A percentile compares a stretch with the other conserved stretches of the same genome.
Evolutionary conservation across 2,329 filamentous ascomycete species (phyloP).

Genomic region (Zasmidium cellare): DNA sequence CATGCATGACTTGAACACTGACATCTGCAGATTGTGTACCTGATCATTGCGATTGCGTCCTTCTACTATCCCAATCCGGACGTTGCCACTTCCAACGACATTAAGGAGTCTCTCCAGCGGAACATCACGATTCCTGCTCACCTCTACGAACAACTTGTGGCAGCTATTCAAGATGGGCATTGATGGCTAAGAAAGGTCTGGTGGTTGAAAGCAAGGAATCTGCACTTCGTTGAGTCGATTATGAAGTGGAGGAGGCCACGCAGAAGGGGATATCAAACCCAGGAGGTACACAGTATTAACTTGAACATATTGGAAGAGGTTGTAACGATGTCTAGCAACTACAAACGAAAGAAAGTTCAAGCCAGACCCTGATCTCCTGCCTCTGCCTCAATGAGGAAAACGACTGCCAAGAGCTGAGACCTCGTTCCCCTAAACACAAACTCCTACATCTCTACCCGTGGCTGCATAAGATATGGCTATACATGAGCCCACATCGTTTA

Average conservation of each 20-base stretch:
- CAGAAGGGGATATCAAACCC: too few relatives aligned
- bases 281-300: too few relatives aligned
- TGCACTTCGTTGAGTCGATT: too few relatives aligned
- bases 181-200: background rate
- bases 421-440: background rate
- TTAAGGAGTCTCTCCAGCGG: conserved; percentile 10
- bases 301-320: too few relatives aligned
- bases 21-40: conserved; percentile 56
- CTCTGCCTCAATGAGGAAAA: background rate
- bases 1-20: too few relatives aligned
- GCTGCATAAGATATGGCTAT: background rate
- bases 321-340: too few relatives aligned
- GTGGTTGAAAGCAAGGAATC: too few relatives aligned
- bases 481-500: background rate
- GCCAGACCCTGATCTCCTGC: background rate
- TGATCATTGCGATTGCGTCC: conserved; percentile 62
- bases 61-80: conserved; percentile 62
- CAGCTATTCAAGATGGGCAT: background rate
- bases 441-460: background rate
- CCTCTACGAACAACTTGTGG: conserved; percentile 20
- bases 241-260: too few relatives aligned
- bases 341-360: background rate
- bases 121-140: conserved; percentile 19
- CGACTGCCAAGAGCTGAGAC: background rate
- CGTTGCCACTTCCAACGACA: conserved; percentile 19